These are phyloP conservation scores for Selaginella moellendorffii DNA, from an alignment of 75 land plant genomes.

Conservation along the genomic window DNA sequence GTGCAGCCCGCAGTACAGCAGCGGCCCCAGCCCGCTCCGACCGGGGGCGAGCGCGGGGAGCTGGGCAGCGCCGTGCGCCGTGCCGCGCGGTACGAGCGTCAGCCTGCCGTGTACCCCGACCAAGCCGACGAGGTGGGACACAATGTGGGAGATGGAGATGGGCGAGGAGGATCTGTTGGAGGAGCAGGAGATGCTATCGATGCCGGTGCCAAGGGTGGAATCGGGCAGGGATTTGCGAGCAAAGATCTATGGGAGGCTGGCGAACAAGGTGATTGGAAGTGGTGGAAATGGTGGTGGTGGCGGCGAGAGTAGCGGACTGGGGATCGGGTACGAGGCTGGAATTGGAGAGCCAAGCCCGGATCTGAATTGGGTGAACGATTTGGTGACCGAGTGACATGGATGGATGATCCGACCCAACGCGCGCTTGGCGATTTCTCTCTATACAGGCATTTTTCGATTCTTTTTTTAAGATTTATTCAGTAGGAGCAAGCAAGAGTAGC, in stretches of 20 bases:
- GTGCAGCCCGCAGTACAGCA: not conserved
- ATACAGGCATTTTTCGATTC: too few relatives aligned
- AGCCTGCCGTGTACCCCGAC: not conserved
- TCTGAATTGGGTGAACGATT: not conserved
- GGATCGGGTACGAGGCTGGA: not conserved
- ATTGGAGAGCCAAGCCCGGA: not conserved
- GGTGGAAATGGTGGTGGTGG: not conserved
- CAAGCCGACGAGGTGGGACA: not conserved
- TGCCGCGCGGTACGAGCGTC: not conserved
- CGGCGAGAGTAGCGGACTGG: too few relatives aligned
- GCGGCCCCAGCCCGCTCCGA: not conserved
- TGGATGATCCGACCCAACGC: too few relatives aligned
- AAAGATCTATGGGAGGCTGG: constrained; percentile 56
- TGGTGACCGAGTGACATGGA: not conserved
- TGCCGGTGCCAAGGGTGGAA: constrained; percentile 58
- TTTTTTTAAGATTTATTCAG: too few relatives aligned
- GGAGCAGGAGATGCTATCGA: not conserved
- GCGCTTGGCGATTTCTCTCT: too few relatives aligned
- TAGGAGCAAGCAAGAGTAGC: too few relatives aligned
- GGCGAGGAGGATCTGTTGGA: constrained; percentile 17
- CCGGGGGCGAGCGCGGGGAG: not conserved
- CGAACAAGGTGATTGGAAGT: not conserved
- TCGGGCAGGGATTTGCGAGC: constrained; percentile 72
- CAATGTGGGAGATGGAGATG: constrained; percentile 21
- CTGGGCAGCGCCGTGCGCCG: too few relatives aligned